These are phyloP conservation scores for Wickerhamomyces sp. DNA, from an alignment of 1,139 yeast species.

Conservation along the genomic window DNA sequence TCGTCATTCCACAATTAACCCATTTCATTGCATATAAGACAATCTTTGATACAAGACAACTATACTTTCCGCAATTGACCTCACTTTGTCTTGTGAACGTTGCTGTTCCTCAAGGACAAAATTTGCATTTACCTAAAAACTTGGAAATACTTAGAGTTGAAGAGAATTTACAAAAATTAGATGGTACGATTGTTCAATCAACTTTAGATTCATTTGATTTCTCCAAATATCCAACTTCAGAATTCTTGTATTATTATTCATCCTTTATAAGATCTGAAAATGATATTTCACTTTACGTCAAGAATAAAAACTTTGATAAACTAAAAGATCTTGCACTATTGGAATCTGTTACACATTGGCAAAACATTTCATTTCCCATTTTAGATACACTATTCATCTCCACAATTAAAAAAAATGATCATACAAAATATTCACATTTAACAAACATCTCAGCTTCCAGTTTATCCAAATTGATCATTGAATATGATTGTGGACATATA, in stretches of 20 bases:
- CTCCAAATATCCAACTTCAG: neutral
- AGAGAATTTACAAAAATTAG: neutral
- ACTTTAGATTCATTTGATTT: neutral
- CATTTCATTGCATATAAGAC: neutral
- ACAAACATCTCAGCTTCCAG: neutral
- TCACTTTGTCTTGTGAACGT: neutral
- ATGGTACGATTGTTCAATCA: neutral
- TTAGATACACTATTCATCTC: neutral
- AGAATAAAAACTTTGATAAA: neutral
- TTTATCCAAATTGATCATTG: neutral
- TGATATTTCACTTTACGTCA: neutral
- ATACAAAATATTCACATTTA: constrained; percentile 1
- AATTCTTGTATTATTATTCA: constrained; percentile 1
- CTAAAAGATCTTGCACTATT: neutral
- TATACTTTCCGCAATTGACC: neutral
- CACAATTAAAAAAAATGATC: neutral
- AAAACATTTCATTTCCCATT: neutral
- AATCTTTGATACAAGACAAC: neutral
- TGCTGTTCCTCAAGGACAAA: neutral
- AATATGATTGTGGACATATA: constrained; percentile 2
- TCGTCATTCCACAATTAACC: neutral
- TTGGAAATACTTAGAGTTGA: neutral
- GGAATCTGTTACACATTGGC: constrained; percentile 1
- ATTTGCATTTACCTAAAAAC: neutral
- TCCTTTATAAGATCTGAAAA: neutral